These are phyloP conservation scores for Coccomyxa sp. DNA, from an alignment of 139 green algal genomes.

Conservation along the genomic window DNA sequence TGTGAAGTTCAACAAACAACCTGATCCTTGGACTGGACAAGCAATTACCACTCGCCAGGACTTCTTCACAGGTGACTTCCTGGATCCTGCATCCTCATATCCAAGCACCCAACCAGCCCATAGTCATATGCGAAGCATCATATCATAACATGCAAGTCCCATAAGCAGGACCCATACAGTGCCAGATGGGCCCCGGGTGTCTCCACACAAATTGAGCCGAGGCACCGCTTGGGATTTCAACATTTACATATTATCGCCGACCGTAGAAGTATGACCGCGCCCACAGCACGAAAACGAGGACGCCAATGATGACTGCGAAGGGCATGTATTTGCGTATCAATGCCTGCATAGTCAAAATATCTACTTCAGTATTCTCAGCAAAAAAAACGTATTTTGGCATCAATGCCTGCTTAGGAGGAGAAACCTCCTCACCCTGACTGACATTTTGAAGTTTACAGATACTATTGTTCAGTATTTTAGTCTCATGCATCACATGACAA, in stretches of 20 bases:
- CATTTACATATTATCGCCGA: neutral
- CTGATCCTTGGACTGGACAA: too few relatives aligned
- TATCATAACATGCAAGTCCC: neutral
- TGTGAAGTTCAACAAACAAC: too few relatives aligned
- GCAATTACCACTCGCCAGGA: too few relatives aligned
- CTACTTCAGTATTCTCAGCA: neutral
- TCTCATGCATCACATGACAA: neutral
- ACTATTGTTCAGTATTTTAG: neutral
- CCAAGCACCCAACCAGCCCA: too few relatives aligned
- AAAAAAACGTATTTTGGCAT: neutral
- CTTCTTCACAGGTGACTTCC: too few relatives aligned
- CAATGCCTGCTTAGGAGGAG: neutral
- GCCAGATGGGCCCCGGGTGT: neutral
- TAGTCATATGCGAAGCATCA: too few relatives aligned
- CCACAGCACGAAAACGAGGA: slow-evolving; percentile 73
- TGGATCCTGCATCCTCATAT: too few relatives aligned
- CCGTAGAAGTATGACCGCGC: slow-evolving; percentile 13
- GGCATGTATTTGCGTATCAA: slow-evolving; percentile 93
- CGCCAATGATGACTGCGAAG: slow-evolving; percentile 58
- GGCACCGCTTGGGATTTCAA: too few relatives aligned
- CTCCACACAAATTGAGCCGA: neutral
- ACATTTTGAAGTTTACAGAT: neutral
- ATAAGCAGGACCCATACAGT: neutral
- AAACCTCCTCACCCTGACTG: neutral
- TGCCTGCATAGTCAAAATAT: slow-evolving; percentile 53